Evolutionary conservation across 1,284 basidiomycete species (phyloP).

Genomic region (Fomitopsis betulina): DNA sequence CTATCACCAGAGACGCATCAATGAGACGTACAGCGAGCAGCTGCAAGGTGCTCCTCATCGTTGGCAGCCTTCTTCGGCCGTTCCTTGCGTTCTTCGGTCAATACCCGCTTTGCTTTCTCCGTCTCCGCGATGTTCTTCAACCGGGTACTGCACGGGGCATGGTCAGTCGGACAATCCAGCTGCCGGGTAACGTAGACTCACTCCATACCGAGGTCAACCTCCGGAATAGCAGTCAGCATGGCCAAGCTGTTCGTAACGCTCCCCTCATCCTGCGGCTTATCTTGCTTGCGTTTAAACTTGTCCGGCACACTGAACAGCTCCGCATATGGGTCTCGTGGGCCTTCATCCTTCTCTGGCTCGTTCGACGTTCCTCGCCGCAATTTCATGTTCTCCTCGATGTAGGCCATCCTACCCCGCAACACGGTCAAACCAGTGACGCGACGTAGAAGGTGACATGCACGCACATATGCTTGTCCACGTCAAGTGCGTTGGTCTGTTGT

Average conservation of each 20-base stretch:
- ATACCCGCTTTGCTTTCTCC: slow-evolving; percentile 87
- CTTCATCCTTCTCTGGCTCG: slow-evolving; percentile 37
- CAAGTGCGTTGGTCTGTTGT: slow-evolving; percentile 91
- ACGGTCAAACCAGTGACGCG: background rate
- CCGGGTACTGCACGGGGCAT: slow-evolving; percentile 55
- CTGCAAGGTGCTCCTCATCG: slow-evolving; percentile 77
- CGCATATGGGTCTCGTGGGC: slow-evolving; percentile 68
- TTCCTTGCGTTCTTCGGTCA: slow-evolving; percentile 70
- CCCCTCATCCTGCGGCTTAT: slow-evolving; percentile 73
- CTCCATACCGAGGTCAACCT: slow-evolving; percentile 98
- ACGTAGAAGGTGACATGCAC: slow-evolving; percentile 22
- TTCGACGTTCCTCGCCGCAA: slow-evolving; percentile 63
- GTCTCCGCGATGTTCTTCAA: slow-evolving; percentile 96
- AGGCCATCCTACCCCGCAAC: slow-evolving; percentile 77
- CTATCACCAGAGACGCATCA: background rate
- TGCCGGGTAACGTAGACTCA: slow-evolving; percentile 38
- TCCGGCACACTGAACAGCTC: slow-evolving; percentile 81
- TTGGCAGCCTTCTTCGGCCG: slow-evolving; percentile 43
- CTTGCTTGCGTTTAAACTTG: slow-evolving; percentile 57
- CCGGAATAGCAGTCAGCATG: slow-evolving; percentile 96
- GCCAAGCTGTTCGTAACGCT: slow-evolving; percentile 89
- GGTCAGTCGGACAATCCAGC: background rate
- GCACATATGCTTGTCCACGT: slow-evolving; percentile 98
- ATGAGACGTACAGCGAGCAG: slow-evolving; percentile 70
- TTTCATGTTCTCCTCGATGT: slow-evolving; percentile 91